Evolutionary conservation across 2,329 filamentous ascomycete species (phyloP).

Genomic region (Fusarium miscanthi): DNA sequence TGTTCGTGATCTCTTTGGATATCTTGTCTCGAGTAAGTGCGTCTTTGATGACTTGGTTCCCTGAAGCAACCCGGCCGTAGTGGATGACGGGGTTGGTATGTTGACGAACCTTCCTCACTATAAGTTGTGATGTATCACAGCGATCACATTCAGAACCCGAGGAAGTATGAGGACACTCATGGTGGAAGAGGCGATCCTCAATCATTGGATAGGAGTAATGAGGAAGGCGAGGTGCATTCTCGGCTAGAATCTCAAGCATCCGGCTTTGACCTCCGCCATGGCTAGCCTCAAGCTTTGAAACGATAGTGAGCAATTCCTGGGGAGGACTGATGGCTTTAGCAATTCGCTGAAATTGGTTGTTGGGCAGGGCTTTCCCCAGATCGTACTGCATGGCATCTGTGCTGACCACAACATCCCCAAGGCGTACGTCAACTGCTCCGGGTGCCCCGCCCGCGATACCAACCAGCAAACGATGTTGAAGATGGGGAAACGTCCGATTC

Average conservation of each 20-base stretch:
- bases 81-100: background rate
- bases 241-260: background rate
- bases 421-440: conserved; percentile 25
- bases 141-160: too few relatives aligned
- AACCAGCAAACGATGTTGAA: conserved; percentile 32
- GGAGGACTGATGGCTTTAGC: background rate
- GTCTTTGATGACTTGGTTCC: conserved; percentile 52
- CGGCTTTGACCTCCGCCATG: background rate
- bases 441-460: conserved; percentile 40
- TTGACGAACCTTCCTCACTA: too few relatives aligned
- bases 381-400: conserved; percentile 43
- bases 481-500: conserved; percentile 54
- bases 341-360: conserved; percentile 3
- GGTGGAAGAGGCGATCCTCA: conserved; percentile 22
- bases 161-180: too few relatives aligned
- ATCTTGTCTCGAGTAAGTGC: conserved; percentile 46
- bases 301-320: background rate
- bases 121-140: too few relatives aligned
- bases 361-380: conserved; percentile 29
- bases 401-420: conserved; percentile 46
- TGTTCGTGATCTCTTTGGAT: background rate
- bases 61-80: conserved; percentile 43
- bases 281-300: conserved; percentile 21
- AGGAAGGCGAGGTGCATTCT: fast-evolving
- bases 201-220: background rate